A percentile compares a stretch with the other conserved stretches of the same genome.
Conservation (phyloP, 805 yeast genomes). For the Saccharomycopsis lassenensis region DNA sequence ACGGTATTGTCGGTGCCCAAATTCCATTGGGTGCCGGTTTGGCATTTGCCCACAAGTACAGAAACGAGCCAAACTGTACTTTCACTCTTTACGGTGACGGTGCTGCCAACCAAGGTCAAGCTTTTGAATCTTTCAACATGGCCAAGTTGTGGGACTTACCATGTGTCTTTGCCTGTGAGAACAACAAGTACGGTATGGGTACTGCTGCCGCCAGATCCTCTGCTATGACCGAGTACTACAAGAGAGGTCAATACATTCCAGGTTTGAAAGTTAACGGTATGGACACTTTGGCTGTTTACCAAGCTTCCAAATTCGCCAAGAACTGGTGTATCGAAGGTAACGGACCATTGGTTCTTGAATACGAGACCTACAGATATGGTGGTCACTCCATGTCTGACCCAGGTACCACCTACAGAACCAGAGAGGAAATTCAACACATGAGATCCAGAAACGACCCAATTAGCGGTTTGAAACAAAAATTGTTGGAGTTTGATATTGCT, state of each 20-base stretch:
- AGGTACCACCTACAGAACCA: conserved; percentile 99
- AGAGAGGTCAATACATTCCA: conserved; percentile 99
- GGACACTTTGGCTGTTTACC: conserved; percentile 93
- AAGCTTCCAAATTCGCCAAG: conserved; percentile 93
- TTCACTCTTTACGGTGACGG: conserved; percentile 97
- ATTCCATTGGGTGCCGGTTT: conserved; percentile 97
- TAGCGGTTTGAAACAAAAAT: conserved; percentile 84
- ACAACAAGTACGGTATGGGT: conserved; percentile 99
- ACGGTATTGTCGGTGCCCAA: conserved; percentile 99
- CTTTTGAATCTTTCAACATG: conserved; percentile 96
- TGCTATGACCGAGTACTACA: conserved; percentile 92
- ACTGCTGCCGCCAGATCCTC: conserved; percentile 95
- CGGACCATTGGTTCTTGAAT: conserved; percentile 93
- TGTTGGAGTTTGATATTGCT: conserved; percentile 75
- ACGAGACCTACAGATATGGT: conserved; percentile 98
- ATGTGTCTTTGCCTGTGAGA: conserved; percentile 90
- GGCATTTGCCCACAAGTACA: conserved; percentile 97
- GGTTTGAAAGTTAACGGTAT: conserved; percentile 98
- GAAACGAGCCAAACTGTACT: conserved; percentile 67
- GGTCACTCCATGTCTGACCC: conserved; percentile 99
- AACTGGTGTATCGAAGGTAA: conserved; percentile 90
- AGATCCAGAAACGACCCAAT: conserved; percentile 97
- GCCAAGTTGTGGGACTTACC: conserved; percentile 98
- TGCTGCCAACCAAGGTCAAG: conserved; percentile 99
- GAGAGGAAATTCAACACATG: conserved; percentile 99